Percentiles rank a stretch among this genome's conserved stretches.
phyloP scores from a whole-genome alignment of 352 stramenopile species.

The Phytophthora sp. region DNA sequence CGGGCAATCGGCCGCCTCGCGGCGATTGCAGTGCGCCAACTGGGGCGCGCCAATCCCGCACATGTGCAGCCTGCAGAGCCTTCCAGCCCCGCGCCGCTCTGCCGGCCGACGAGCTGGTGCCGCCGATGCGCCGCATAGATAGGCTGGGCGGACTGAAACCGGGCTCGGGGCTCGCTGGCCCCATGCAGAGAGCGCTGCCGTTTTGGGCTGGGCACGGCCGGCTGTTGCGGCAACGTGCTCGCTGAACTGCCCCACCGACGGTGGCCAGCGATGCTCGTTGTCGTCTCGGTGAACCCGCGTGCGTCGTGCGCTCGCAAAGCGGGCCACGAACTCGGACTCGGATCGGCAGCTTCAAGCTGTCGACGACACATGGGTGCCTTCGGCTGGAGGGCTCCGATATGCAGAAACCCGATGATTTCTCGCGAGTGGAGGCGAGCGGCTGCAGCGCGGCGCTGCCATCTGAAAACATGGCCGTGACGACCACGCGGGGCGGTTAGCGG shows the following conservation, averaged over 20 bases:
- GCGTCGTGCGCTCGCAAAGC: constrained; percentile 17
- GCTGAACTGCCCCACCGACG: constrained; percentile 15
- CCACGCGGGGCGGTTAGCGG: not conserved
- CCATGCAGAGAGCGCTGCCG: constrained; percentile 22
- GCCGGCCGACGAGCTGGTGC: too few relatives aligned
- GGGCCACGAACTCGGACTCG: constrained; percentile 4
- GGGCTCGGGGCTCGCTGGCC: constrained; percentile 23
- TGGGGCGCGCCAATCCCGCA: too few relatives aligned
- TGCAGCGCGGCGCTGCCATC: not conserved
- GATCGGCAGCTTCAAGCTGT: constrained; percentile 14
- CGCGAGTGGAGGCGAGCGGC: not conserved
- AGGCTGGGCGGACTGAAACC: constrained; percentile 9
- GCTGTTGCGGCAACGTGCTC: constrained; percentile 7
- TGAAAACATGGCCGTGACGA: constrained; percentile 1
- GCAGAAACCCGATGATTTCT: not conserved
- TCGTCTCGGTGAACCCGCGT: constrained; percentile 15
- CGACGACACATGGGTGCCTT: not conserved
- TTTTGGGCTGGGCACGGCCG: constrained; percentile 4
- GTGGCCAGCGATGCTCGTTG: too few relatives aligned
- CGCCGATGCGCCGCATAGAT: constrained; percentile 4
- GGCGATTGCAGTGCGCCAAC: not conserved
- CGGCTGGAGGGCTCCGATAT: constrained; percentile 4
- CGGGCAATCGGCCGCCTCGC: constrained; percentile 1
- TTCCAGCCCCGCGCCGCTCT: too few relatives aligned
- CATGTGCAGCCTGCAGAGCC: too few relatives aligned